A percentile compares a stretch with the other conserved stretches of the same genome.
Evolutionary conservation across 139 green algal species (phyloP).

Genomic region (Nannochloris sp.): DNA sequence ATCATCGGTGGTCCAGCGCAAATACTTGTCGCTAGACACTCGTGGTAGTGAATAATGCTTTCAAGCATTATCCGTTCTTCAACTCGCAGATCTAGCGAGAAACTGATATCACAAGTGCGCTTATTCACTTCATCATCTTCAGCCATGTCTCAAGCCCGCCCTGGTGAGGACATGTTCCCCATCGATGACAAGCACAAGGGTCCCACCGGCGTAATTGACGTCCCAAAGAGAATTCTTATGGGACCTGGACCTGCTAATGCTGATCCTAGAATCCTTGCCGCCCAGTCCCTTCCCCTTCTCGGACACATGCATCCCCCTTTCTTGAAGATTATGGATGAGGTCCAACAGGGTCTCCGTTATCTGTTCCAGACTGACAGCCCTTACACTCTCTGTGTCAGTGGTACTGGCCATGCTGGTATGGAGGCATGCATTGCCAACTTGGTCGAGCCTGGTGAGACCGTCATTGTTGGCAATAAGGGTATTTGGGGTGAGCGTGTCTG

Average conservation of each 20-base stretch:
- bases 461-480: conserved; percentile 68
- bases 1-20: too few species aligned
- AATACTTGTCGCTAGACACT: too few species aligned
- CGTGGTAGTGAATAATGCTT: too few species aligned
- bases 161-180: neutral
- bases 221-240: conserved; percentile 73
- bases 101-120: neutral
- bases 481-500: conserved; percentile 88
- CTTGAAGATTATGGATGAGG: conserved; percentile 87
- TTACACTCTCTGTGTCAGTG: conserved; percentile 75
- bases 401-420: conserved; percentile 88
- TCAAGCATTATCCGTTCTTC: too few species aligned
- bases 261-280: conserved; percentile 66
- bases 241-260: conserved; percentile 79
- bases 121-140: neutral
- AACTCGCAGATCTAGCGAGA: neutral
- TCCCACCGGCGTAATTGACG: conserved; percentile 26
- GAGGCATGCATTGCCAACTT: conserved; percentile 84
- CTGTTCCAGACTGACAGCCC: conserved; percentile 72
- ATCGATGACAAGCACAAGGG: conserved; percentile 17
- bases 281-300: conserved; percentile 74
- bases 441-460: conserved; percentile 82
- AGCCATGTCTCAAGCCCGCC: neutral
- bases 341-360: conserved; percentile 72
- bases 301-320: conserved; percentile 90